A percentile compares a stretch with the other conserved stretches of the same genome.
Evolutionary conservation across 371 early-diverging fungal species (phyloP).

Genomic region (Lichtheimia ornata): DNA sequence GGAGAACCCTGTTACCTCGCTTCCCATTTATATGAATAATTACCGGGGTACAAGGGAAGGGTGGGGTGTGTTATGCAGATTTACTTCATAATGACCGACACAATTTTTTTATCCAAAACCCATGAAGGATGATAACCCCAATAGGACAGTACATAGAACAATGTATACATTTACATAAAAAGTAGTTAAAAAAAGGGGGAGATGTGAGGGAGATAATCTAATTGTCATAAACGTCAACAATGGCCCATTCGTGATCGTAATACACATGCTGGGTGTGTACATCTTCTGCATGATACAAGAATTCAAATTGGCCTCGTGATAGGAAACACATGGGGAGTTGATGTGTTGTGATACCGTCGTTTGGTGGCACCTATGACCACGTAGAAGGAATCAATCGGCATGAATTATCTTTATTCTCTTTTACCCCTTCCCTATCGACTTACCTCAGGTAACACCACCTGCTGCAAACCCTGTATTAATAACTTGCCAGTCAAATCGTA

Average conservation of each 20-base stretch:
- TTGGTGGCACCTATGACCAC: constrained; percentile 31
- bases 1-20: too few species aligned
- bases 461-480: constrained; percentile 63
- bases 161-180: too few species aligned
- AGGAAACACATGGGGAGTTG: constrained; percentile 60
- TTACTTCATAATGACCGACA: too few species aligned
- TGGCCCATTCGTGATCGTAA: constrained; percentile 60
- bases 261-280: constrained; percentile 57
- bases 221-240: constrained; percentile 23
- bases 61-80: too few species aligned
- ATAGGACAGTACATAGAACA: too few species aligned
- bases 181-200: too few species aligned
- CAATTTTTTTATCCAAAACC: too few species aligned
- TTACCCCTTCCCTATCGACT: constrained; percentile 6
- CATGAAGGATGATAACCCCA: too few species aligned
- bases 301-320: constrained; percentile 63
- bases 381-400: constrained; percentile 9
- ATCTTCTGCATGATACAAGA: constrained; percentile 70
- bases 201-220: neutral
- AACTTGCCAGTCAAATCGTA: constrained; percentile 61
- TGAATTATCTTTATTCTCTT: neutral
- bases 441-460: constrained; percentile 63
- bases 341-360: constrained; percentile 30
- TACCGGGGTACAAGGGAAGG: too few species aligned
- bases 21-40: too few species aligned